A percentile compares a stretch with the other conserved stretches of the same genome.
These are phyloP conservation scores for Passalora sequoiae DNA, from an alignment of 2,329 filamentous ascomycete genomes.

Conservation along the genomic window DNA sequence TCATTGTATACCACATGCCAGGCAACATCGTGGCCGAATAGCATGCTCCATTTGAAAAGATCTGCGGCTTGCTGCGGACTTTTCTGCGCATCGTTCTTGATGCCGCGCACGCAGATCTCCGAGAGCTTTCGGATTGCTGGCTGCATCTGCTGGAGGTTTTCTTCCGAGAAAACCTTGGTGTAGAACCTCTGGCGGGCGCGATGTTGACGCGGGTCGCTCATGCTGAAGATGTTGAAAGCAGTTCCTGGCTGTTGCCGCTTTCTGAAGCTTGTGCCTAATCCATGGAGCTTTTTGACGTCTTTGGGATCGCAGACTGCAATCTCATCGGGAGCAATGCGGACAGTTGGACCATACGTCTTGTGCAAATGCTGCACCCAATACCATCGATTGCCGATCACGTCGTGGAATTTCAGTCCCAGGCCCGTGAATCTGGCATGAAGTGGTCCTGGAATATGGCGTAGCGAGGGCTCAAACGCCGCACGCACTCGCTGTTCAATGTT, in stretches of 20 bases:
- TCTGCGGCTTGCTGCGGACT: slow-evolving; percentile 35
- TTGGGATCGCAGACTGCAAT: slow-evolving; percentile 23
- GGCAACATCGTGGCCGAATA: slow-evolving; percentile 36
- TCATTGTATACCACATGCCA: neutral
- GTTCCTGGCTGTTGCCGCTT: slow-evolving; percentile 20
- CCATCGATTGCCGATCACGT: slow-evolving; percentile 12
- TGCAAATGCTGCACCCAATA: slow-evolving; percentile 38
- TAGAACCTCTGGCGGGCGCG: slow-evolving; percentile 33
- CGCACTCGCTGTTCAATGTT: neutral
- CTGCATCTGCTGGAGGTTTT: slow-evolving; percentile 29
- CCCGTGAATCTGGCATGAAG: neutral
- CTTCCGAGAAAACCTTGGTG: slow-evolving; percentile 31
- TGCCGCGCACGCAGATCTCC: slow-evolving; percentile 24
- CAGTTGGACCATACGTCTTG: slow-evolving; percentile 26
- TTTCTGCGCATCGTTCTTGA: slow-evolving; percentile 10
- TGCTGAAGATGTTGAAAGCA: slow-evolving; percentile 30
- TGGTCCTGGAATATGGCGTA: neutral
- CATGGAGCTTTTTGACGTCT: slow-evolving; percentile 26
- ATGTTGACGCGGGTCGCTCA: slow-evolving; percentile 33
- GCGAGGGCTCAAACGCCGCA: neutral
- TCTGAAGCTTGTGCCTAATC: slow-evolving; percentile 21
- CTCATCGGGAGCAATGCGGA: slow-evolving; percentile 25
- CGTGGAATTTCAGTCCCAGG: neutral
- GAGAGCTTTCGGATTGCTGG: slow-evolving; percentile 20
- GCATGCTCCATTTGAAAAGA: slow-evolving; percentile 36